phyloP scores from a whole-genome alignment of 495 filamentous ascomycete genomes.

The Hyaloscypha finlandica region DNA sequence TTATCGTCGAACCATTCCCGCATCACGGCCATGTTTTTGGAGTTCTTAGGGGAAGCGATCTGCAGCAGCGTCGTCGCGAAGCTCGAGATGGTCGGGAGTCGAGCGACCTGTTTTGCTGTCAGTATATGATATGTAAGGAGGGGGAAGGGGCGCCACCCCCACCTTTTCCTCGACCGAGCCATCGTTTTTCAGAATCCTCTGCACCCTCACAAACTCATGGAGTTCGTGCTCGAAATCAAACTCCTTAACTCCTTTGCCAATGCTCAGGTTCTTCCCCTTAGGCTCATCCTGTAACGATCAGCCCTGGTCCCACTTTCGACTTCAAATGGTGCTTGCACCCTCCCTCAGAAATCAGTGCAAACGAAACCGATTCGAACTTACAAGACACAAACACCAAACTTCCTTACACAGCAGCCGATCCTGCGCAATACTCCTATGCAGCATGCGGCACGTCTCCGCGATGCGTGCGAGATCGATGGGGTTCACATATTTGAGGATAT shows the following conservation, averaged over 20 bases:
- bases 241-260: not conserved
- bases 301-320: not conserved
- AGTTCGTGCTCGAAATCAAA: conserved; percentile 2
- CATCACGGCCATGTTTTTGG: conserved; percentile 17
- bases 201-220: conserved; percentile 4
- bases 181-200: not conserved
- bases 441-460: conserved; percentile 51
- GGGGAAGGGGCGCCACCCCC: not conserved
- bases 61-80: not conserved
- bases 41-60: not conserved
- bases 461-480: conserved; percentile 56
- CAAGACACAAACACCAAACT: not conserved
- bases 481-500: conserved; percentile 60
- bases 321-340: not conserved
- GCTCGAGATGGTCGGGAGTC: not conserved
- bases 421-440: conserved; percentile 50
- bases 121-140: not conserved
- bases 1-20: conserved; percentile 32
- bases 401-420: not conserved
- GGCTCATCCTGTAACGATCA: not conserved
- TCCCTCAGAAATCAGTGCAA: no score
- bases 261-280: not conserved
- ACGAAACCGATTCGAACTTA: not conserved
- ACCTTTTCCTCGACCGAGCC: conserved; percentile 1
- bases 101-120: not conserved